Percentiles rank a stretch among this genome's conserved stretches.
Conservation (phyloP, 805 yeast genomes). For the Danielia reshetovae region DNA sequence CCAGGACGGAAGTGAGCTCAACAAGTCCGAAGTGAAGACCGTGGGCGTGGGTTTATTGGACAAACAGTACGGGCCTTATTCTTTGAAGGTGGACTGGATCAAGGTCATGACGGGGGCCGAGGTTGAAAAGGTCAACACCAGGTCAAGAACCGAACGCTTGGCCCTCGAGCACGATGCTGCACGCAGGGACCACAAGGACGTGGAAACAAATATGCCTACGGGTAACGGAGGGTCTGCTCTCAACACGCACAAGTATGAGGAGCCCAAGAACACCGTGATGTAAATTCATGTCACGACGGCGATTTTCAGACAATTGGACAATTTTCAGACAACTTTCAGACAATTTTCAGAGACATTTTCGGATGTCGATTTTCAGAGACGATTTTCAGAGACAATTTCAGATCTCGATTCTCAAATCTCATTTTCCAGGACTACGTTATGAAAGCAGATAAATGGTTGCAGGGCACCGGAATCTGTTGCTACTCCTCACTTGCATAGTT, state of each 20-base stretch:
- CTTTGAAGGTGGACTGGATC: slow-evolving; percentile 66
- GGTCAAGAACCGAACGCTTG: slow-evolving; percentile 26
- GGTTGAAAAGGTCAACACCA: slow-evolving; percentile 37
- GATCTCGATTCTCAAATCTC: no score
- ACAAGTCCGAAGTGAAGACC: slow-evolving; percentile 62
- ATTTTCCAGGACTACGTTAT: no score
- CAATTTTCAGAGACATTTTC: no score
- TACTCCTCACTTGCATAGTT: no score
- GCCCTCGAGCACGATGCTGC: slow-evolving; percentile 11
- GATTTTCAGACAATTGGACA: no score
- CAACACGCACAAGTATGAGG: slow-evolving; percentile 22
- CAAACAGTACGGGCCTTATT: slow-evolving; percentile 71
- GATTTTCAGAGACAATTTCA: no score
- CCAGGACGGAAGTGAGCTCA: slow-evolving; percentile 50
- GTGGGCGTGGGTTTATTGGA: slow-evolving; percentile 78
- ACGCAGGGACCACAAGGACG: slow-evolving; percentile 8
- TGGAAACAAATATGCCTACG: slow-evolving; percentile 19
- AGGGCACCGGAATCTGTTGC: no score
- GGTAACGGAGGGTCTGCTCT: slow-evolving; percentile 27
- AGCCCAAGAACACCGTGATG: slow-evolving; percentile 33
- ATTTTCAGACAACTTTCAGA: no score
- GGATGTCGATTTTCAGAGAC: no score
- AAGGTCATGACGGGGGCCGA: slow-evolving; percentile 61
- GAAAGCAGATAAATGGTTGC: no score
- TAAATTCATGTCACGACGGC: slow-evolving; percentile 12